A percentile compares a stretch with the other conserved stretches of the same genome.
phyloP scores from a whole-genome alignment of 257 asterid genomes.

The Knoxia roxburghii region DNA sequence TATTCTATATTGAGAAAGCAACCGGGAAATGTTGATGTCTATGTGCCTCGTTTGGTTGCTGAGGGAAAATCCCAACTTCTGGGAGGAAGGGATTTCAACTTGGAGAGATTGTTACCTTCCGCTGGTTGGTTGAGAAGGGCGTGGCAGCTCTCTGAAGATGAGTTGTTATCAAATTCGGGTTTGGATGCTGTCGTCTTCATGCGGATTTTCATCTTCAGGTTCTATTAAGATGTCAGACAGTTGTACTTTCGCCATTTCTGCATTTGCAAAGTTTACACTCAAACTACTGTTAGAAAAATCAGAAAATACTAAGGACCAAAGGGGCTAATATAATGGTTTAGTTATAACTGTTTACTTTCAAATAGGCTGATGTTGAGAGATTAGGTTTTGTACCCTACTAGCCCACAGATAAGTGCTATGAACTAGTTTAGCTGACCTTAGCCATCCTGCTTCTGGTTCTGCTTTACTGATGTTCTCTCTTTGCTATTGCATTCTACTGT shows the following conservation, averaged over 20 bases:
- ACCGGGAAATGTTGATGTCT: conserved; percentile 56
- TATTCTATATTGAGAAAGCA: conserved; percentile 68
- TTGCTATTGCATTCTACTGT: neutral
- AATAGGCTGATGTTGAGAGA: neutral
- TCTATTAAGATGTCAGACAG: conserved; percentile 5
- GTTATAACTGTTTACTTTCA: neutral
- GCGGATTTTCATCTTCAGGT: conserved; percentile 85
- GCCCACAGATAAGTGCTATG: neutral
- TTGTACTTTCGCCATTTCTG: neutral
- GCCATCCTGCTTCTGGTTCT: neutral
- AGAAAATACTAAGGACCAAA: neutral
- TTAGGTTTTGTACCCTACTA: neutral
- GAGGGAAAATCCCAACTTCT: conserved; percentile 41
- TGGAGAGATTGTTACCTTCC: conserved; percentile 48
- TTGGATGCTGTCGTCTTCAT: conserved; percentile 94
- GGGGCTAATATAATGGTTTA: neutral
- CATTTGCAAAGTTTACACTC: neutral
- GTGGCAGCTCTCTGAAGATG: conserved; percentile 79
- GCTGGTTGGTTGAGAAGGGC: conserved; percentile 78
- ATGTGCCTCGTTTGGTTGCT: conserved; percentile 75
- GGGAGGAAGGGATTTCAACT: conserved; percentile 27
- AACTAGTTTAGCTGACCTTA: neutral
- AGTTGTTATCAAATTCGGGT: conserved; percentile 60
- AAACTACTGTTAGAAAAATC: neutral
- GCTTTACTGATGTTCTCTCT: neutral